Percentiles rank a stretch among this genome's conserved stretches.
phyloP scores from a whole-genome alignment of 768 basidiomycete genomes.

The Mycena galericulata region DNA sequence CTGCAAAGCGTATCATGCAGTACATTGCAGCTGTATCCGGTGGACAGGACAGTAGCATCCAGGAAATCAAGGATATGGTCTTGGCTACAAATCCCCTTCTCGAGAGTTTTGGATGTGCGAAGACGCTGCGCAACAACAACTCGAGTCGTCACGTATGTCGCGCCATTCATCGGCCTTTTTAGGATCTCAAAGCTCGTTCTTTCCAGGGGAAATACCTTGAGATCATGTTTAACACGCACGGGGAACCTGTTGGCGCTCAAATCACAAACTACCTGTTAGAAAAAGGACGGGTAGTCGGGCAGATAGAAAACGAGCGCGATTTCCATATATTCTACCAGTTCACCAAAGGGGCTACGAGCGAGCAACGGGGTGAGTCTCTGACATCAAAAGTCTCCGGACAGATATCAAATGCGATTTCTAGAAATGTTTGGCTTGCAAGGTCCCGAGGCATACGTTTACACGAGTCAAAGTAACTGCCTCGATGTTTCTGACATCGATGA shows the following conservation, averaged over 20 bases:
- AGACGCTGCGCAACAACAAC: slow-evolving; percentile 98
- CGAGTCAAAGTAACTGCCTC: slow-evolving; percentile 90
- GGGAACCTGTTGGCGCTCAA: slow-evolving; percentile 96
- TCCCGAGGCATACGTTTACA: slow-evolving; percentile 95
- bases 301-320: slow-evolving; percentile 95
- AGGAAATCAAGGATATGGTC: slow-evolving; percentile 99
- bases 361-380: slow-evolving; percentile 83
- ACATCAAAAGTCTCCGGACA: too few species aligned
- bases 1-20: slow-evolving; percentile 99
- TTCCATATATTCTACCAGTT: slow-evolving; percentile 99
- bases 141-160: slow-evolving; percentile 93
- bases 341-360: slow-evolving; percentile 92
- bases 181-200: slow-evolving; percentile 30
- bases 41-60: slow-evolving; percentile 88
- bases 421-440: slow-evolving; percentile 96
- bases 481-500: slow-evolving; percentile 94
- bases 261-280: slow-evolving; percentile 99
- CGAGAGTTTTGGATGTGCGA: slow-evolving; percentile 99
- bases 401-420: slow-evolving; percentile 48
- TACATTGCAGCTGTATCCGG: slow-evolving; percentile 98
- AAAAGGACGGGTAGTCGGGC: slow-evolving; percentile 96
- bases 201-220: slow-evolving; percentile 96
- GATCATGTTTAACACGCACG: slow-evolving; percentile 96
- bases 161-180: neutral
- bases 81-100: slow-evolving; percentile 96